These are phyloP conservation scores for Starmerella scarabaei DNA, from an alignment of 805 yeast species.

Conservation along the genomic window DNA sequence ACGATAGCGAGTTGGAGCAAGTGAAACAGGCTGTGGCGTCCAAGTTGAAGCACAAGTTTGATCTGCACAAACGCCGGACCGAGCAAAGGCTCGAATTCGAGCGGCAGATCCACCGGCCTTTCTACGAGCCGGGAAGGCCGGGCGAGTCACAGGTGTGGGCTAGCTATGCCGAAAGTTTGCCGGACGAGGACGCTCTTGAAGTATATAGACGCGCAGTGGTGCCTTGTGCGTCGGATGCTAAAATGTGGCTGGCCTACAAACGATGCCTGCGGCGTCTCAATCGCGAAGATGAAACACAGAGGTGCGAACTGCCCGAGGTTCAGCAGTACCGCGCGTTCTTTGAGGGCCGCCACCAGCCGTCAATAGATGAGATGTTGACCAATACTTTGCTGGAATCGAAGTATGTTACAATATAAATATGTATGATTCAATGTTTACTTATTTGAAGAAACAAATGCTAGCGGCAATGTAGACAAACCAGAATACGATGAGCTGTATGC, in stretches of 20 bases:
- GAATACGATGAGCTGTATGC: slow-evolving; percentile 29
- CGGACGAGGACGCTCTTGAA: slow-evolving; percentile 27
- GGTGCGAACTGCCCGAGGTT: neutral
- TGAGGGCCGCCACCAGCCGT: no score
- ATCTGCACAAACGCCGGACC: slow-evolving; percentile 30
- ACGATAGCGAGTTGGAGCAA: slow-evolving; percentile 4
- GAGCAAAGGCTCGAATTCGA: slow-evolving; percentile 62
- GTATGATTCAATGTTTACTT: neutral
- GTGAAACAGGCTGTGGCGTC: slow-evolving; percentile 10
- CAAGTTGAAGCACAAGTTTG: slow-evolving; percentile 11
- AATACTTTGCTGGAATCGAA: neutral
- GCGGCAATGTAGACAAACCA: slow-evolving; percentile 33
- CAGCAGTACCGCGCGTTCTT: slow-evolving; percentile 21
- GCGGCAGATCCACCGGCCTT: slow-evolving; percentile 41
- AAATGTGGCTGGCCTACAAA: slow-evolving; percentile 58
- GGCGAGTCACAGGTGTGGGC: slow-evolving; percentile 46
- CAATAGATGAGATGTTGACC: neutral
- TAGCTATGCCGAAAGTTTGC: slow-evolving; percentile 38
- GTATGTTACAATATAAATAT: neutral
- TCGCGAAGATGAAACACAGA: neutral
- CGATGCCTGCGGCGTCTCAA: slow-evolving; percentile 34
- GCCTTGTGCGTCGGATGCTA: slow-evolving; percentile 40
- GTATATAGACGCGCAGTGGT: slow-evolving; percentile 58
- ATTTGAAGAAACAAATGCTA: slow-evolving; percentile 4
- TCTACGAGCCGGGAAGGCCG: slow-evolving; percentile 41